A percentile compares a stretch with the other conserved stretches of the same genome.
phyloP scores from a whole-genome alignment of 441 rosid species.

The Capsella rubella region DNA sequence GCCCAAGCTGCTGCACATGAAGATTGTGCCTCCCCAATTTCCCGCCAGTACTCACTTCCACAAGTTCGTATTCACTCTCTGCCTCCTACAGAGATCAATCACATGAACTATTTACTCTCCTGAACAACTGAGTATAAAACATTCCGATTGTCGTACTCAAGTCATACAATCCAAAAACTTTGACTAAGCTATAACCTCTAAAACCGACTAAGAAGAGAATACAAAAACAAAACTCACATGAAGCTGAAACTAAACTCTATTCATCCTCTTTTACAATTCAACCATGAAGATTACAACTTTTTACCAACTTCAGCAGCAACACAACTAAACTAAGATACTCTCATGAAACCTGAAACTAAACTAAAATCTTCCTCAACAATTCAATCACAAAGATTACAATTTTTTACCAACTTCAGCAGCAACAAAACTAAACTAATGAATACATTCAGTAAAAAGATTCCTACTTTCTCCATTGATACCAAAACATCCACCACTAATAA shows the following conservation, averaged over 20 bases:
- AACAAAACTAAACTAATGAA: background rate
- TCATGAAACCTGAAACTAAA: background rate
- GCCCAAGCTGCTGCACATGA: conserved; percentile 86
- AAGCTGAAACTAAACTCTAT: background rate
- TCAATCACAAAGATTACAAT: no score
- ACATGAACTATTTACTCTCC: conserved; percentile 12
- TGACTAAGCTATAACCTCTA: background rate
- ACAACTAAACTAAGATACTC: conserved; percentile 13
- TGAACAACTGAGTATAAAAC: background rate
- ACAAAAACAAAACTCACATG: background rate
- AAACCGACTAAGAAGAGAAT: background rate
- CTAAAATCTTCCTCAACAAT: background rate
- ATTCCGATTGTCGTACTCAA: background rate
- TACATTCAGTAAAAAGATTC: background rate
- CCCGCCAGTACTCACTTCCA: conserved; percentile 92
- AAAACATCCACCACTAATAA: conserved; percentile 2
- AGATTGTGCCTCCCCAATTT: conserved; percentile 89
- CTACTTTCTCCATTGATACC: background rate
- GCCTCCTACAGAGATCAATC: conserved; percentile 58
- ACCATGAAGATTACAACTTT: conserved; percentile 20
- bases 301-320: background rate
- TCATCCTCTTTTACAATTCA: background rate
- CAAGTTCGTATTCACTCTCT: conserved; percentile 76
- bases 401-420: no score
- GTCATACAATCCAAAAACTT: background rate